A percentile compares a stretch with the other conserved stretches of the same genome.
These are phyloP conservation scores for Kingdonia uniflora DNA, from an alignment of 164 flowering plant genomes.

Conservation along the genomic window DNA sequence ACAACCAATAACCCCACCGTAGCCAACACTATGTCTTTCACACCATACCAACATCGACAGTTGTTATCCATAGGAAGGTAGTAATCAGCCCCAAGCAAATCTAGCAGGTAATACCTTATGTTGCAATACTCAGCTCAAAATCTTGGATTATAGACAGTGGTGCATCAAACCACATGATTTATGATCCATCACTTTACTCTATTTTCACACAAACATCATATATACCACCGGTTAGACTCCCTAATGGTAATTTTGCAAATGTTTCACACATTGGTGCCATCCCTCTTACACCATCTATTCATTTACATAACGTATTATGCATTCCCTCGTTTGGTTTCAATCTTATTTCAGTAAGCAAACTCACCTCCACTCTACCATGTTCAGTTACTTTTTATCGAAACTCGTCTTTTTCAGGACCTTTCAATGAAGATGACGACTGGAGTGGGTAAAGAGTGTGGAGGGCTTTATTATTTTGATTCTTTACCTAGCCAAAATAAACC, in stretches of 20 bases:
- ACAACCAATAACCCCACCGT: no score
- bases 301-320: not conserved
- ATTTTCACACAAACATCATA: no score
- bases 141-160: no score
- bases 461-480: not conserved
- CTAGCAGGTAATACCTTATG: no score
- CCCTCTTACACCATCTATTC: not conserved
- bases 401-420: constrained; percentile 1
- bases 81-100: no score
- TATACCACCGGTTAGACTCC: not conserved
- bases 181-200: no score
- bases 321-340: not conserved
- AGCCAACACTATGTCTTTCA: no score
- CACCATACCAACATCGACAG: no score
- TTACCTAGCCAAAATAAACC: not conserved
- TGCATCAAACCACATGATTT: no score
- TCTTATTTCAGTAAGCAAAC: not conserved
- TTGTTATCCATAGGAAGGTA: no score
- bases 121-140: no score
- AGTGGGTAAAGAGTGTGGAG: not conserved
- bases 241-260: not conserved
- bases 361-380: not conserved
- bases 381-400: not conserved
- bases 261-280: not conserved
- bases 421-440: not conserved